These are phyloP conservation scores for Eurotiales sp. DNA, from an alignment of 2,329 filamentous ascomycete species.

Conservation along the genomic window DNA sequence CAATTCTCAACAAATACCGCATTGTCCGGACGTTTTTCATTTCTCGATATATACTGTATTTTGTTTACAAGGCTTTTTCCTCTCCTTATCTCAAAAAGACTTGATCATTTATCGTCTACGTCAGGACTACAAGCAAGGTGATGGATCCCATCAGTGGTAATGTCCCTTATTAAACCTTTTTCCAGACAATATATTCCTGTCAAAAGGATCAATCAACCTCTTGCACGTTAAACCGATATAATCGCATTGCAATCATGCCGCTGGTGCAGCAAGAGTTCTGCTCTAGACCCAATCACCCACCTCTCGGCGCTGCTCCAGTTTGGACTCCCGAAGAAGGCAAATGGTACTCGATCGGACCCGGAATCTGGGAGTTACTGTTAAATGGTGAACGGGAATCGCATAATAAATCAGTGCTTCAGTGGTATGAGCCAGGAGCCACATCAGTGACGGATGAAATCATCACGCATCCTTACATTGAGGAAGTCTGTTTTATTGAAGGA, in stretches of 20 bases:
- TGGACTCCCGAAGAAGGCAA: slow-evolving; percentile 15
- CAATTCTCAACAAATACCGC: too few species aligned
- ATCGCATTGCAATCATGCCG: slow-evolving; percentile 12
- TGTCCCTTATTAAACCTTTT: too few species aligned
- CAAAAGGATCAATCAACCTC: not conserved
- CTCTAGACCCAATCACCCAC: slow-evolving; percentile 19
- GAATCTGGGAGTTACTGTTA: slow-evolving; percentile 35
- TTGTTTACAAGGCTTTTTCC: too few species aligned
- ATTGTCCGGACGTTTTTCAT: too few species aligned
- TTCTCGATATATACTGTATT: too few species aligned
- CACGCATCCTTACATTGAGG: slow-evolving; percentile 37
- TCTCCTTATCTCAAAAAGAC: too few species aligned
- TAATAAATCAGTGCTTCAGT: slow-evolving; percentile 30
- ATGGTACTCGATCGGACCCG: slow-evolving; percentile 22
- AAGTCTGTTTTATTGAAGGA: slow-evolving; percentile 36
- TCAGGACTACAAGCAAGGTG: too few species aligned
- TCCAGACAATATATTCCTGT: not conserved
- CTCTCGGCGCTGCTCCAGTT: slow-evolving; percentile 7
- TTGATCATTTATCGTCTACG: too few species aligned
- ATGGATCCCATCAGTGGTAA: too few species aligned
- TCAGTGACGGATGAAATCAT: slow-evolving; percentile 25
- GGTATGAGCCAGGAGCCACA: slow-evolving; percentile 32
- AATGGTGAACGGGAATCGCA: slow-evolving; percentile 31
- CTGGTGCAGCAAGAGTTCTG: slow-evolving; percentile 24
- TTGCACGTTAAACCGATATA: not conserved